Evolutionary conservation across 345 rosid species (phyloP).

Genomic region (Eucalyptus erythrocorys): DNA sequence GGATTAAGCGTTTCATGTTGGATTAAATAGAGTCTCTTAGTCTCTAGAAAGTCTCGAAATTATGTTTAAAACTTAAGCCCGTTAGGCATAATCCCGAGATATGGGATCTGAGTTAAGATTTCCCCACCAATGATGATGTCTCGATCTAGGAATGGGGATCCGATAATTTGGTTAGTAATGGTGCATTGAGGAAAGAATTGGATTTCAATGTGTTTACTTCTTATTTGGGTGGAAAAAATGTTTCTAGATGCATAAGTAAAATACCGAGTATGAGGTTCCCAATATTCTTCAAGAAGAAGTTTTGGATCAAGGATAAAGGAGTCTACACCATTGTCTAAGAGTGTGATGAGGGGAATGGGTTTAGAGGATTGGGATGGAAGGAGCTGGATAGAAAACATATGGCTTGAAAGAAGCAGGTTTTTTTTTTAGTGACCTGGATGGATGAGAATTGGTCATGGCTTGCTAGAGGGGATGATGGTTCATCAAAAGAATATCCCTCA

Average conservation of each 20-base stretch:
- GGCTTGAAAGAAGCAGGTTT: no score
- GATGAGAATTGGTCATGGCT: no score
- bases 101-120: rapidly evolving
- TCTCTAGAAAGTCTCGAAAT: neutral
- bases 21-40: neutral
- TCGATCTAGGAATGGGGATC: rapidly evolving
- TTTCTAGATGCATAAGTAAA: neutral
- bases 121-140: neutral
- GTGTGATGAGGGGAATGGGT: no score
- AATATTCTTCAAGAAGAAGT: neutral
- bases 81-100: rapidly evolving
- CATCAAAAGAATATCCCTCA: rapidly evolving
- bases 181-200: neutral
- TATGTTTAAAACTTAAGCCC: neutral
- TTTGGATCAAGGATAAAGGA: neutral
- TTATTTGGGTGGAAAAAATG: neutral
- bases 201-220: neutral
- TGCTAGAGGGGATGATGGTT: no score
- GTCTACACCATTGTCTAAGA: no score
- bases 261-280: neutral
- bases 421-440: no score
- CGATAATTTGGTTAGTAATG: neutral
- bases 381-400: no score
- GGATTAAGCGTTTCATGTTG: neutral
- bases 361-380: no score